A percentile compares a stretch with the other conserved stretches of the same genome.
These are phyloP conservation scores for Quercus tomentella DNA, from an alignment of 331 rosid species.

Conservation along the genomic window DNA sequence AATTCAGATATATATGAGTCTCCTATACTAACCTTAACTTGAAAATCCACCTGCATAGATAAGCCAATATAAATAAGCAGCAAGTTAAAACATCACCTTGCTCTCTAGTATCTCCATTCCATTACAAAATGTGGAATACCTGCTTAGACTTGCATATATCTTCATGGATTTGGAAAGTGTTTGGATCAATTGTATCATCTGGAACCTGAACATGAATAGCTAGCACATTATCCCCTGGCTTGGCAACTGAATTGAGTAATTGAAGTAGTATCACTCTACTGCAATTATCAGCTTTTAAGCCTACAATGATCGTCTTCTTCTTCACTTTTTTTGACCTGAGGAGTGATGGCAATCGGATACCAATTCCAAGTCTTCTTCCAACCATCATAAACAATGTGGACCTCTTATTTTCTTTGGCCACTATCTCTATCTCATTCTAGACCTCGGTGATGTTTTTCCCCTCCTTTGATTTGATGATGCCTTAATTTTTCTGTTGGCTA, in stretches of 20 bases:
- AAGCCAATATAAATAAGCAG: background rate
- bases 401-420: background rate
- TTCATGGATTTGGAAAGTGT: conserved; percentile 47
- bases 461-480: background rate
- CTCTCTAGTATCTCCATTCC: background rate
- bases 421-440: conserved; percentile 5
- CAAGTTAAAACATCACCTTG: too few species aligned
- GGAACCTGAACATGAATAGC: conserved; percentile 34
- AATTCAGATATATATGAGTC: conserved; percentile 36
- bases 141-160: conserved; percentile 46
- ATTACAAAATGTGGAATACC: conserved; percentile 4
- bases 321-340: conserved; percentile 20
- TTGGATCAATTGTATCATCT: conserved; percentile 35
- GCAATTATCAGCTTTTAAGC: conserved; percentile 24
- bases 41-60: conserved; percentile 42
- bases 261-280: conserved; percentile 40
- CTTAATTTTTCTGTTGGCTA: background rate
- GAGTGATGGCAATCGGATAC: conserved; percentile 27
- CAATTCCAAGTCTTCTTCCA: background rate
- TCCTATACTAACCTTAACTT: conserved; percentile 35
- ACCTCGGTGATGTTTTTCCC: background rate
- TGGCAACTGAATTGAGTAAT: conserved; percentile 24
- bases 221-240: conserved; percentile 30
- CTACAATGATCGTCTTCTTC: conserved; percentile 33
- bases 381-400: conserved; percentile 11